phyloP scores from a whole-genome alignment of 352 stramenopile species.

The Pythium plurisporium region DNA sequence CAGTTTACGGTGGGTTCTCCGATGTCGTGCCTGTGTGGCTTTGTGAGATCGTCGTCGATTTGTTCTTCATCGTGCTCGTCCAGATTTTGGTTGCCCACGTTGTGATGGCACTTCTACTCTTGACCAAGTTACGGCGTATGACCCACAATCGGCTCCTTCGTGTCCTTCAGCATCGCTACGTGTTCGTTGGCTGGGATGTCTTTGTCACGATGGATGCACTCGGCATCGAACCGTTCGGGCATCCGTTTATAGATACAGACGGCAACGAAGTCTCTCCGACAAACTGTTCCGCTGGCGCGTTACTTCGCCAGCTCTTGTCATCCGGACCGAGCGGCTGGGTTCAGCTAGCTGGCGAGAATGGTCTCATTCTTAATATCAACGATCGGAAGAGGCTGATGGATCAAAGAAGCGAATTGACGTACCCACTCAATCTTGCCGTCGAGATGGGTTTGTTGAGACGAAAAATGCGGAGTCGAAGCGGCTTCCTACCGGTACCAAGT shows the following conservation, averaged over 20 bases:
- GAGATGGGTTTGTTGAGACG: too few species aligned
- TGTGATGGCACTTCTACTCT: conserved; percentile 27
- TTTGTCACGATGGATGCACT: conserved; percentile 31
- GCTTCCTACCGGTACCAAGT: too few species aligned
- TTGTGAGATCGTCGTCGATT: conserved; percentile 54
- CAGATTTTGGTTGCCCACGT: conserved; percentile 26
- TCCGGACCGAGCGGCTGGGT: conserved; percentile 45
- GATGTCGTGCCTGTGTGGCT: conserved; percentile 40
- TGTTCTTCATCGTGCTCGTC: conserved; percentile 33
- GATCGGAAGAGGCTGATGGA: too few species aligned
- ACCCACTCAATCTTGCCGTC: too few species aligned
- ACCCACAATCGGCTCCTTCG: conserved; percentile 45
- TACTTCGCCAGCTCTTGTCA: conserved; percentile 45
- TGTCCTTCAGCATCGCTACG: conserved; percentile 43
- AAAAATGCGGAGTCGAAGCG: too few species aligned
- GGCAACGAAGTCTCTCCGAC: conserved; percentile 19
- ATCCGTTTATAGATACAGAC: conserved; percentile 24
- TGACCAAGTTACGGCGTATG: conserved; percentile 33
- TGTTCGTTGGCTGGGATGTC: conserved; percentile 47
- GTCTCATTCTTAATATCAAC: too few species aligned
- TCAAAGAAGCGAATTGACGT: too few species aligned
- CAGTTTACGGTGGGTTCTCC: conserved; percentile 35
- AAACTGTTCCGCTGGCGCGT: conserved; percentile 34
- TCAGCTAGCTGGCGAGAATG: conserved; percentile 39
- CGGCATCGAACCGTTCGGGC: conserved; percentile 42